Base-by-base conservation (phyloP, 192 early-diverging fungal species). In the Coemansia nantahalensis region DNA sequence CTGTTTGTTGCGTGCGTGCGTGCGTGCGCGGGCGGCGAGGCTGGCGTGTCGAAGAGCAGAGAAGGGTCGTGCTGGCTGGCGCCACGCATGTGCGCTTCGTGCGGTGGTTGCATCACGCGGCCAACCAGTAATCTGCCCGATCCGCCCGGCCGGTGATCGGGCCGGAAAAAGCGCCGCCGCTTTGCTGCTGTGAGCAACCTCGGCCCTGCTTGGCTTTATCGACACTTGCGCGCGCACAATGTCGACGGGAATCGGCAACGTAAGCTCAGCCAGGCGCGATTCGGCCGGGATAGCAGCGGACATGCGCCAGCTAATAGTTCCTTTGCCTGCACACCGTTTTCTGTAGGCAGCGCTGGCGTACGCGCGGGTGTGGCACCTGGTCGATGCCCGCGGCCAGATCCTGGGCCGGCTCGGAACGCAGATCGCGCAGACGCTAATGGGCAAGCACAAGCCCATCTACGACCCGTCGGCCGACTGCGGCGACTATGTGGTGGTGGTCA, bases 401-500 rank as follows among this genome's bases (percentile, higher is more conserved):
- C 83, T 98, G 23, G 93, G 93, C n/a, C 86, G 86, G 43, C 66
- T 98, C 50, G 82, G 91, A 14, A 81, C 90, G 37, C 80, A 86
- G 38, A 88, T 95, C 39, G 86, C 87, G 57, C 89, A 89, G 35
- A 93, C 92, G 16, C 82, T 98, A 33, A 89, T 93, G 80, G 95
- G 95, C 26, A 98, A 98, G 67, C 90, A 98, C 78, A 95, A 95
- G 83, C 93, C 93, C 19, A 88, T 89, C 38, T 93, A 82, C 56
- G 80, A 93, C 60, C 93, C 91, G 33, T 89, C 91, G 40, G 78
- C 85, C 15, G 95, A 98, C 74, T 86, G 85, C 67, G 95, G 95
- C 33, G 95, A 98, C 65, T 93, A 94, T 59, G 95, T 98, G 0
- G 93, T 98, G 2, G 91, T 98, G 13, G 86, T 92, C 53, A 98